phyloP scores from a whole-genome alignment of 495 filamentous ascomycete species.

The Sphaerosporella brunnea region DNA sequence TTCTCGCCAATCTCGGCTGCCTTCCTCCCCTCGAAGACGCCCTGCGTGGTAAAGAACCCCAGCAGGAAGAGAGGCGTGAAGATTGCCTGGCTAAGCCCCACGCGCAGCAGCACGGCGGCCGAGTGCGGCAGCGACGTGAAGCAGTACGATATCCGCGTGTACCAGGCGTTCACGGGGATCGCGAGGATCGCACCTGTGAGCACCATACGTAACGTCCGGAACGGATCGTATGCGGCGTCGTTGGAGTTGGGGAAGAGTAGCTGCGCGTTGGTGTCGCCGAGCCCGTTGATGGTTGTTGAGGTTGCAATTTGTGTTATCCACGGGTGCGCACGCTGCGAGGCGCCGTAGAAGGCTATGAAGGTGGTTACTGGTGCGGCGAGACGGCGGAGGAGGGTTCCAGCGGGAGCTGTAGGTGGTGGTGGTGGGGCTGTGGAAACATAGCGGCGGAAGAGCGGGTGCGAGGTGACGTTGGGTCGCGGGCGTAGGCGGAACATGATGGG shows the following conservation, averaged over 20 bases:
- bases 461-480: neutral
- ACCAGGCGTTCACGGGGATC: constrained; percentile 72
- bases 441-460: neutral
- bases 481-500: neutral
- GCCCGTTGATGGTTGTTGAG: constrained; percentile 58
- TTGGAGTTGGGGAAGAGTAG: constrained; percentile 27
- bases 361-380: constrained; percentile 23
- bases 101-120: constrained; percentile 54
- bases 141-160: constrained; percentile 16
- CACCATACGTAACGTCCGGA: constrained; percentile 51
- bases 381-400: constrained; percentile 8
- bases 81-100: constrained; percentile 58
- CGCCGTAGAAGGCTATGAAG: constrained; percentile 50
- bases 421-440: neutral
- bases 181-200: constrained; percentile 51
- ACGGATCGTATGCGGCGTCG: constrained; percentile 43
- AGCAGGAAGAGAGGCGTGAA: constrained; percentile 81
- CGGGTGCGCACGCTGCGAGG: constrained; percentile 49
- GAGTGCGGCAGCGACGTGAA: constrained; percentile 35
- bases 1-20: constrained; percentile 46
- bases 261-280: constrained; percentile 69
- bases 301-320: constrained; percentile 61
- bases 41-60: constrained; percentile 84
- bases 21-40: constrained; percentile 37
- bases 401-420: neutral